Evolutionary conservation across 2,329 filamentous ascomycete species (phyloP), one percentile per base, ranked within the genome.

Genomic region (Zymoseptoria crescenta): DNA sequence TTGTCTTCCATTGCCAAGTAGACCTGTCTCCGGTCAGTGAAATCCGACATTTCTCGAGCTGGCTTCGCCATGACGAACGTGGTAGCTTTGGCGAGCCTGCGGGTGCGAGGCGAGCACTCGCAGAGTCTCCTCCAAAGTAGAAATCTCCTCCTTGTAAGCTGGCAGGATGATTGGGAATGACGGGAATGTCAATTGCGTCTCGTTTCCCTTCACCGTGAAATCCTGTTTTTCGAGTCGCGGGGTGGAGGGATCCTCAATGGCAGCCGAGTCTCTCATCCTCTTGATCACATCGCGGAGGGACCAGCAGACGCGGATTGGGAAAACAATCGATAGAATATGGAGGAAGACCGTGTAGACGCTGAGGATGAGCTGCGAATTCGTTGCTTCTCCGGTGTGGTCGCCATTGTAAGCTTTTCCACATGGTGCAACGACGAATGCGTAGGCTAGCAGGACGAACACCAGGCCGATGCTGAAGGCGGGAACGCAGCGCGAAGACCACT

Each of bases 1-100:
- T 87, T 83, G 66, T 85, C 76, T 69, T 89, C 87, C 87, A 89
- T 89, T 21, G 83, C 87, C 29, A 90, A 78, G 68, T 86, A 89
- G 56, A 90, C 76, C 87, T 89, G 56, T 61, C 29, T 4, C 45
- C 10, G 24, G 59, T 62, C 58, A 66, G 65, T 62, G 24, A 28
- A 54, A 8, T 3, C 4, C 24, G 4, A 2, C 24, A 24, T 24
- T 24, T 24, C 24, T 24, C 24, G 24, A 24, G 24, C 24, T 24
- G 24, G 24, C 24, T 20, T 20, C 10, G 28, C 13, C 20, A 48
- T 27, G 8, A 82, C 86, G 79, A 74, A 89, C 87, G 78, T 89
- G 87, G 70, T 89, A 90, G 54, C 80, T 83, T 65, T 76, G 77
- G 57, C 78, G 77, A 27, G 87, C 87, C 64, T 83, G 81, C 0